Evolutionary conservation across 228 moss, liverwort and hornwort genomes (phyloP).

Genomic region (Sphagnum magellanicum): DNA sequence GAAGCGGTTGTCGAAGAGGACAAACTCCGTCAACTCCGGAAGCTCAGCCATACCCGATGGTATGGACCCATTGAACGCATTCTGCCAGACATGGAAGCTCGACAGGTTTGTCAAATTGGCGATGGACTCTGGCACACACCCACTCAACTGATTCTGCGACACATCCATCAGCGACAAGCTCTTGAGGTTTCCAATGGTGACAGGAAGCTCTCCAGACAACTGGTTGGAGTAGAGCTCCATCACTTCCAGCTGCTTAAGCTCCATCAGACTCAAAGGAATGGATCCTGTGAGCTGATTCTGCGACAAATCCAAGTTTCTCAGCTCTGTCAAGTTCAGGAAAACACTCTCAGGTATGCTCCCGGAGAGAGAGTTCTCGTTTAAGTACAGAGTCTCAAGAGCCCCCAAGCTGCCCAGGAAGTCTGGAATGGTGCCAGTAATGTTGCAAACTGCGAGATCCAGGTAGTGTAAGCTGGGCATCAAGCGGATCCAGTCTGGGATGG

Average conservation of each 20-base stretch:
- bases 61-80: conserved; percentile 30
- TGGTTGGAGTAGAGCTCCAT: conserved; percentile 46
- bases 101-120: conserved; percentile 30
- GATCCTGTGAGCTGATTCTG: conserved; percentile 33
- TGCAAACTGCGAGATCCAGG: conserved; percentile 43
- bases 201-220: conserved; percentile 57
- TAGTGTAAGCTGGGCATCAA: conserved; percentile 24
- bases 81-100: conserved; percentile 37
- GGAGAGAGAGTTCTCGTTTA: conserved; percentile 32
- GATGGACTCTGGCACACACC: conserved; percentile 29
- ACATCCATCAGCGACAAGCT: conserved; percentile 53
- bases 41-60: conserved; percentile 41
- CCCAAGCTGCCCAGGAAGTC: conserved; percentile 20
- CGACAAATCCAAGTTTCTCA: conserved; percentile 38
- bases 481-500: conserved; percentile 39
- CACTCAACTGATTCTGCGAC: conserved; percentile 45
- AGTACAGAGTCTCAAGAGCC: conserved; percentile 26
- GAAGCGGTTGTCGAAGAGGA: conserved; percentile 35
- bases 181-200: conserved; percentile 47
- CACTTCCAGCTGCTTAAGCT: conserved; percentile 22
- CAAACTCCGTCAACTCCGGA: conserved; percentile 25
- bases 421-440: conserved; percentile 32
- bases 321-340: conserved; percentile 28
- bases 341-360: conserved; percentile 33
- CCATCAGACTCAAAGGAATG: conserved; percentile 43